These are phyloP conservation scores for Dysphania ambrosioides DNA, from an alignment of 148 eudicot genomes.

Conservation along the genomic window DNA sequence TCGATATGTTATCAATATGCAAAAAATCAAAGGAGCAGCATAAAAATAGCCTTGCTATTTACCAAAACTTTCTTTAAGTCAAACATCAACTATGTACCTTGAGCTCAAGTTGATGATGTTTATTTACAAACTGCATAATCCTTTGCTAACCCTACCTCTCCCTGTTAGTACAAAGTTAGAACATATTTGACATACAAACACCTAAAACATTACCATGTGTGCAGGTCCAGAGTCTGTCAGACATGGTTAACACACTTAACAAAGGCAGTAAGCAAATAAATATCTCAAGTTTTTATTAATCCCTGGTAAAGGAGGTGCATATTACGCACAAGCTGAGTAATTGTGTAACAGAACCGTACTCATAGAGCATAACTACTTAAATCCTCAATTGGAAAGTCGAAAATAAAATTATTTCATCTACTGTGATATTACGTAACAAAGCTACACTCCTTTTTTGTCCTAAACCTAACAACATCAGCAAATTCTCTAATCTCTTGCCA, in stretches of 20 bases:
- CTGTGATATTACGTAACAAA: neutral
- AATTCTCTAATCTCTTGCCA: neutral
- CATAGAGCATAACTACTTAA: neutral
- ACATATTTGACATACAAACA: neutral
- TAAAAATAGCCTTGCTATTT: too few relatives aligned
- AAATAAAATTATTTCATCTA: neutral
- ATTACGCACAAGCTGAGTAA: neutral
- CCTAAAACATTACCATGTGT: too few relatives aligned
- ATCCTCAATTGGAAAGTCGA: neutral
- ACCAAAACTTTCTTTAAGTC: too few relatives aligned
- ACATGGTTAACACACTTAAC: neutral
- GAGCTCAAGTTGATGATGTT: too few relatives aligned
- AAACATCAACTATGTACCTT: too few relatives aligned
- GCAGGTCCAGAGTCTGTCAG: neutral
- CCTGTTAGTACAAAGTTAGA: too few relatives aligned
- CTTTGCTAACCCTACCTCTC: too few relatives aligned
- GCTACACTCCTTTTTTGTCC: neutral
- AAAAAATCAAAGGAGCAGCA: too few relatives aligned
- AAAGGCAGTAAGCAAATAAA: neutral
- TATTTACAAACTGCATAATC: too few relatives aligned
- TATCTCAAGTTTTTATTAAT: neutral
- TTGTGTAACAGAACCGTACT: neutral
- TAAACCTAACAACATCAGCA: neutral
- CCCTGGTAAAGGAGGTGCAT: neutral
- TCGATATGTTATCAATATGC: conserved; percentile 5